Conservation (phyloP, 1,284 basidiomycete species). For the Kwoniella shivajii region DNA sequence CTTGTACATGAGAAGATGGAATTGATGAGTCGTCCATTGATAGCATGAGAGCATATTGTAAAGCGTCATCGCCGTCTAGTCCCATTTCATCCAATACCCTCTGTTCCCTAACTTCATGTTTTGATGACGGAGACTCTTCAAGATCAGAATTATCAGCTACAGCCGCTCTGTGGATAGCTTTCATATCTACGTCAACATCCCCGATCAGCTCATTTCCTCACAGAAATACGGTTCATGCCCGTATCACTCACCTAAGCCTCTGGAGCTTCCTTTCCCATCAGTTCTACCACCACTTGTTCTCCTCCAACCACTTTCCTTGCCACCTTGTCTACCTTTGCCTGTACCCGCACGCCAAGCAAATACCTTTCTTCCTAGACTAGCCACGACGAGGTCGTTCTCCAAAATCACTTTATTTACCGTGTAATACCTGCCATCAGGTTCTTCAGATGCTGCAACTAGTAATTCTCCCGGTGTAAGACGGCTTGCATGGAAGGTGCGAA, state of each 20-base stretch:
- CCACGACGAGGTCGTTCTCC: constrained; percentile 50
- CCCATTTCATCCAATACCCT: constrained; percentile 43
- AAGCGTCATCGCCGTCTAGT: constrained; percentile 43
- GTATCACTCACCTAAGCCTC: constrained; percentile 24
- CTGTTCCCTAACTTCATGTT: constrained; percentile 21
- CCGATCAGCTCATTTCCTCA: too few relatives aligned
- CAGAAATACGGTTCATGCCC: not conserved
- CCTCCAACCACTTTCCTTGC: constrained; percentile 33
- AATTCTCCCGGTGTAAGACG: constrained; percentile 40
- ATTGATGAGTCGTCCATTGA: constrained; percentile 44
- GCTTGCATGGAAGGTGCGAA: constrained; percentile 42
- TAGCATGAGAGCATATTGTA: constrained; percentile 48
- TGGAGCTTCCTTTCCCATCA: constrained; percentile 25
- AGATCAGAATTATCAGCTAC: constrained; percentile 36
- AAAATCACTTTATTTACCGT: constrained; percentile 50
- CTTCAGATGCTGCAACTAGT: constrained; percentile 33
- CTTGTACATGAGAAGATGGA: not conserved
- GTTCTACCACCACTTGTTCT: constrained; percentile 28
- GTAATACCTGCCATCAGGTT: constrained; percentile 34
- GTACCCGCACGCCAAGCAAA: constrained; percentile 50
- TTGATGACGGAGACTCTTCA: constrained; percentile 9
- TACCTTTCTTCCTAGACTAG: constrained; percentile 45
- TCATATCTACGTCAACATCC: constrained; percentile 31
- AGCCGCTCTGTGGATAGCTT: constrained; percentile 36
- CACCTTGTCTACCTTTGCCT: constrained; percentile 39